Evolutionary conservation across 163 green algal genomes (phyloP).

Genomic region (Trebouxia gelatinosa): DNA sequence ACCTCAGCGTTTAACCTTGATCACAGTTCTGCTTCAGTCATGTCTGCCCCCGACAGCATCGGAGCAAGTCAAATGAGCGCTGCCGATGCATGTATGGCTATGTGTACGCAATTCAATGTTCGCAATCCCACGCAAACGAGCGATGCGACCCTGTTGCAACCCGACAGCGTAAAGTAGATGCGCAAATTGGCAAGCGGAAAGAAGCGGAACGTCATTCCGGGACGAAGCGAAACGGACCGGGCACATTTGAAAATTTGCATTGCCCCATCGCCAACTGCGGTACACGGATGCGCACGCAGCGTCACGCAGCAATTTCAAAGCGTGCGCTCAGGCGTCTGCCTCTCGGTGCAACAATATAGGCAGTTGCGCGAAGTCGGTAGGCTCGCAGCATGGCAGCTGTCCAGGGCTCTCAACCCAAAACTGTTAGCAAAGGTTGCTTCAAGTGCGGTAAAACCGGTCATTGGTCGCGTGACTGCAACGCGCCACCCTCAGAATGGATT

Average conservation of each 20-base stretch:
- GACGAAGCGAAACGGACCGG: too few species aligned
- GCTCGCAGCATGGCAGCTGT: not conserved
- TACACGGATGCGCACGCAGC: not conserved
- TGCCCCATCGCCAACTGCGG: not conserved
- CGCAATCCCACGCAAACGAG: too few species aligned
- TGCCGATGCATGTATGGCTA: not conserved
- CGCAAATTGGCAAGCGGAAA: too few species aligned
- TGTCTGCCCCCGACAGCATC: not conserved
- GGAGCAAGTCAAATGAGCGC: too few species aligned
- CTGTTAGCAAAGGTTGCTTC: conserved; percentile 34
- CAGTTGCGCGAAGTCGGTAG: not conserved
- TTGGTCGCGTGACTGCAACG: conserved; percentile 37
- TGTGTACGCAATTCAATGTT: not conserved
- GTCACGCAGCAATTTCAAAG: not conserved
- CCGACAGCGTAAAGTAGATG: too few species aligned
- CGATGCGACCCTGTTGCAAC: too few species aligned
- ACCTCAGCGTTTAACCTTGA: not conserved
- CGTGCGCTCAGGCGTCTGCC: not conserved
- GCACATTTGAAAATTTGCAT: not conserved
- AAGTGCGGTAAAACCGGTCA: conserved; percentile 40
- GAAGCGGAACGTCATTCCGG: too few species aligned
- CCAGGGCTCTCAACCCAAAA: not conserved
- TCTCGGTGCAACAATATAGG: not conserved
- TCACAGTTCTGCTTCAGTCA: not conserved
- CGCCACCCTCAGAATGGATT: conserved; percentile 25